phyloP scores from a whole-genome alignment of 192 early-diverging fungal genomes.

The Umbelopsis ramanniana region DNA sequence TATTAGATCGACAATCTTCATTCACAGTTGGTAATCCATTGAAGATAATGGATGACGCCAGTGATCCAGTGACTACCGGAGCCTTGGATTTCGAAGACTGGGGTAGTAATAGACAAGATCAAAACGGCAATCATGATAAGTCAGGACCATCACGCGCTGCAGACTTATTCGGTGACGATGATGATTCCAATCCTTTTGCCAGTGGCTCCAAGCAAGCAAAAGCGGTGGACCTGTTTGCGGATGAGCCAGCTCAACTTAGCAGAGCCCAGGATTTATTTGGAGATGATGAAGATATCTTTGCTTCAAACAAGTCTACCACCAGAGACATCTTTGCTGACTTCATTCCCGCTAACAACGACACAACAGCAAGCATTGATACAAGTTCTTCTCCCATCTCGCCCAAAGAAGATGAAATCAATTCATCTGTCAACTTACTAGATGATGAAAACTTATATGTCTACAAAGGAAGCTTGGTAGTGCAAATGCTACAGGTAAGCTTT shows the following conservation, averaged over 20 bases:
- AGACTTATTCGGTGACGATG: slow-evolving; percentile 34
- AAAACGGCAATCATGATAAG: neutral
- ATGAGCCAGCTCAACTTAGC: slow-evolving; percentile 22
- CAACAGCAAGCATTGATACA: neutral
- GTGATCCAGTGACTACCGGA: neutral
- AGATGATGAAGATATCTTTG: slow-evolving; percentile 35
- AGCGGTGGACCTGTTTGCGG: slow-evolving; percentile 26
- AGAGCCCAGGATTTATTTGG: slow-evolving; percentile 34
- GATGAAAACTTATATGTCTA: slow-evolving; percentile 50
- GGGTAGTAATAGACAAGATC: neutral
- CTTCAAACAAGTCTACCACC: slow-evolving; percentile 14
- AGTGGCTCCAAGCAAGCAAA: neutral
- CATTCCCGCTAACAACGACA: neutral
- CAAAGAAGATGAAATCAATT: neutral
- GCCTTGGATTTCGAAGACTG: neutral
- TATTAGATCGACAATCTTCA: slow-evolving; percentile 6
- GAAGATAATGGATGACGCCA: slow-evolving; percentile 12
- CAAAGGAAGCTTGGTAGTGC: slow-evolving; percentile 64
- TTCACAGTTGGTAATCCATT: slow-evolving; percentile 11
- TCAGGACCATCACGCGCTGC: slow-evolving; percentile 13
- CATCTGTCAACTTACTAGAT: slow-evolving; percentile 25
- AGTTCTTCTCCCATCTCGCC: neutral
- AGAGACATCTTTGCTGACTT: slow-evolving; percentile 10
- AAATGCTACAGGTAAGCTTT: slow-evolving; percentile 60
- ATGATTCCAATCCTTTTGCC: slow-evolving; percentile 36